Evolutionary conservation across 805 yeast genomes (phyloP), one percentile per base, ranked within the genome.

Genomic region (Ogataea corticis): DNA sequence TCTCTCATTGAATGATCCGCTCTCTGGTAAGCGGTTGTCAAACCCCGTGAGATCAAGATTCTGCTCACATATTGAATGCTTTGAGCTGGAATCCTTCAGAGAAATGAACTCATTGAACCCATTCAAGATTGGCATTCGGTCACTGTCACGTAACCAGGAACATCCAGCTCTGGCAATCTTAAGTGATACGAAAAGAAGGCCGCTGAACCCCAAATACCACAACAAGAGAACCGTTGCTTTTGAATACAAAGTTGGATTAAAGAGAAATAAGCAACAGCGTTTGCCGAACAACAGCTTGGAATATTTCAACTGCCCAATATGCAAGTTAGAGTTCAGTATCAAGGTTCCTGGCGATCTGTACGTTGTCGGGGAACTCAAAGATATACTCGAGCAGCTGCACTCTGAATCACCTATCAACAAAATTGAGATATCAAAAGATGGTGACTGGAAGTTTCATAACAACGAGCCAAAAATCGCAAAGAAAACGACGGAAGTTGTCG

Each of bases 1-100:
- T 23, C 43, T 67, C n/a, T 62, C 69, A 0, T 45, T 67, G 16
- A 43, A 50, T 21, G 71, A 67, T 36, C 71, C 71, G 4, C 45
- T 67, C 2, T 57, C 68, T 1, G 66, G 67, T n/a, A 46, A 44
- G 11, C 41, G 58, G 32, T 34, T 66, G 45, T 46, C 42, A 3
- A 62, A 61, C 2, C 71, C 71, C 1, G 42, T 65, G n/a, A 46
- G 66, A 35, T 54, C 65, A 1, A 48, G 57, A 30, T 63, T 44
- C 37, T 67, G 71, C 47, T 61, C 70, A 2, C 71, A 67, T 48
- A 40, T 65, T 12, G 69, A 64, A 40, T 67, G 70, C 42, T 67
- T 67, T 41, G 71, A 67, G 44, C 46, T 66, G 42, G 50, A 50
- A 4, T 55, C 65, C 3, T 67, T 67, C 44, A 38, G 61, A 33